These are phyloP conservation scores for Zalaria sp. DNA, from an alignment of 2,329 filamentous ascomycete genomes.

Conservation along the genomic window DNA sequence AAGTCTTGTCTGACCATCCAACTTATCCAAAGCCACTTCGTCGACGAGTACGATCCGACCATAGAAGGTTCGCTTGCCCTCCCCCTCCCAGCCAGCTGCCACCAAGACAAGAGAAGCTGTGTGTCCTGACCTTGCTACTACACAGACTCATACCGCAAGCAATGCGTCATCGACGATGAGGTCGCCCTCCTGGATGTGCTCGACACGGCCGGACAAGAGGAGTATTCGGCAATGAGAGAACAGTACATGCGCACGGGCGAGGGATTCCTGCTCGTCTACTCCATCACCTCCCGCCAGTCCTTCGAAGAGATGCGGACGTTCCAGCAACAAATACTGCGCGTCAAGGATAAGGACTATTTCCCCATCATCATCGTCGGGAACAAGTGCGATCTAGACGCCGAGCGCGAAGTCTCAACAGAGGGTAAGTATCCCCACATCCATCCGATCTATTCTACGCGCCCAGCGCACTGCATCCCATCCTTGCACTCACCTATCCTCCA, in stretches of 20 bases:
- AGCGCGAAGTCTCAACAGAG: conserved; percentile 83
- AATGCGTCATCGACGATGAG: conserved; percentile 97
- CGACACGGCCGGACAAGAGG: conserved; percentile 95
- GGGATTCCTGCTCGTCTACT: conserved; percentile 94
- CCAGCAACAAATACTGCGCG: conserved; percentile 93
- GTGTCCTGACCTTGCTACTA: neutral
- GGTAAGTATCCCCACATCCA: conserved; percentile 42
- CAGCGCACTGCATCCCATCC: no score
- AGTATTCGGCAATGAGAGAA: conserved; percentile 98
- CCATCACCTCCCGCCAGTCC: conserved; percentile 91
- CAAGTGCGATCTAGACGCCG: conserved; percentile 94
- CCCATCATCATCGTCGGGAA: conserved; percentile 98
- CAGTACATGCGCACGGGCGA: conserved; percentile 99
- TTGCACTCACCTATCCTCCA: no score
- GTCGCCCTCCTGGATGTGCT: conserved; percentile 94
- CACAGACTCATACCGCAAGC: conserved; percentile 97
- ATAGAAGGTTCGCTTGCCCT: conserved; percentile 65
- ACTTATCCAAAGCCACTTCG: conserved; percentile 71
- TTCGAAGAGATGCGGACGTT: conserved; percentile 98
- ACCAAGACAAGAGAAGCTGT: no score
- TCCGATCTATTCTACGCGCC: no score
- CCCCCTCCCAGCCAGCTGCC: neutral
- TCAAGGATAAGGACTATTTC: conserved; percentile 99
- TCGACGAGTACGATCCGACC: conserved; percentile 98
- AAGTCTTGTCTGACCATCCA: conserved; percentile 99